A percentile compares a stretch with the other conserved stretches of the same genome.
Evolutionary conservation across 306 rosid species (phyloP).

Genomic region (Glycine latifolia): DNA sequence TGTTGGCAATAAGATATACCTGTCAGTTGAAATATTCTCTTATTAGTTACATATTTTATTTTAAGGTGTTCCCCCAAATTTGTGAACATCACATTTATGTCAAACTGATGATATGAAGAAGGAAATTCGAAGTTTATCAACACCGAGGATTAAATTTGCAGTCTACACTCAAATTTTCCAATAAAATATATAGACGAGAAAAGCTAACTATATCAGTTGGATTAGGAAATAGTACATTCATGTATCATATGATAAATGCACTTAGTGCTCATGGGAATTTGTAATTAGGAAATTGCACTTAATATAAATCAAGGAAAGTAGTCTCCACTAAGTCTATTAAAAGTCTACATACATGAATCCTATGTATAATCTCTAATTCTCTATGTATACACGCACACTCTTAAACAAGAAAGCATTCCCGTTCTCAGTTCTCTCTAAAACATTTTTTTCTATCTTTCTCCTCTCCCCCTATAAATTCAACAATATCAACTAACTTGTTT

Average conservation of each 20-base stretch:
- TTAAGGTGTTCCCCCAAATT: neutral
- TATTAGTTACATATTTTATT: conserved; percentile 17
- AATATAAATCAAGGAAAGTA: no score
- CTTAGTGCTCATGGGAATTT: no score
- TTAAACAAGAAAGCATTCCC: neutral
- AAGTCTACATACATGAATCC: neutral
- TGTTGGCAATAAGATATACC: conserved; percentile 3
- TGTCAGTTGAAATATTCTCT: conserved; percentile 2
- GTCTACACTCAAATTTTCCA: no score
- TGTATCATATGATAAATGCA: no score
- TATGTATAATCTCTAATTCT: neutral
- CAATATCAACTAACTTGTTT: no score
- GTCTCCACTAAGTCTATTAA: neutral
- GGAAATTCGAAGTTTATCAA: no score
- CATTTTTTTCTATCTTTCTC: neutral
- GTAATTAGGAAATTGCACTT: no score
- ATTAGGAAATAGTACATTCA: no score
- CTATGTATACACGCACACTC: neutral
- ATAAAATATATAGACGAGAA: no score
- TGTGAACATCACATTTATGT: conserved; percentile 27
- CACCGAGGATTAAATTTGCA: no score
- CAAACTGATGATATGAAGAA: no score
- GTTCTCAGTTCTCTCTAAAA: neutral
- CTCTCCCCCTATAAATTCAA: neutral
- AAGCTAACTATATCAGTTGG: no score